Percentiles rank a stretch among this genome's conserved stretches.
Conservation (phyloP, 768 basidiomycete genomes). For the Lyophyllum atratum region DNA sequence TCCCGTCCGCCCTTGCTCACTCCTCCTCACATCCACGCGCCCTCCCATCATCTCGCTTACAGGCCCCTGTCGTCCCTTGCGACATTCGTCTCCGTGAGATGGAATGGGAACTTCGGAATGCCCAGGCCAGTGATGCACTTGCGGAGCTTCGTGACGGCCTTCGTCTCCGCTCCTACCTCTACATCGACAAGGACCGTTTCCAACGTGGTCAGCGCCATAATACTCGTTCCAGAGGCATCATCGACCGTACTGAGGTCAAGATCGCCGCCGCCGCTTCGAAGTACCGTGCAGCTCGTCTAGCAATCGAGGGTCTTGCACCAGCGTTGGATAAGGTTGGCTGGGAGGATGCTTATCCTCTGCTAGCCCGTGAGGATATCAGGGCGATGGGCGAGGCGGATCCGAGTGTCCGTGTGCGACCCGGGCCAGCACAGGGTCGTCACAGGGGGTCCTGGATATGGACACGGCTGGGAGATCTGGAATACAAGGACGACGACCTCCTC, state of each 20-base stretch:
- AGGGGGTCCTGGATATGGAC: slow-evolving; percentile 22
- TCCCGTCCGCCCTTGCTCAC: slow-evolving; percentile 2
- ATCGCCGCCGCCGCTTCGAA: slow-evolving; percentile 2
- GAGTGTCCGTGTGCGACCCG: background rate
- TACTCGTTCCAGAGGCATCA: slow-evolving; percentile 9
- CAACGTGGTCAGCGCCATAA: slow-evolving; percentile 13
- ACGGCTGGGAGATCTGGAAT: slow-evolving; percentile 1
- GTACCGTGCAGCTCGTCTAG: slow-evolving; percentile 7
- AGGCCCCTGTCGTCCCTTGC: background rate
- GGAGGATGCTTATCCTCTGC: slow-evolving; percentile 6
- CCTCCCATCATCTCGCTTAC: no score
- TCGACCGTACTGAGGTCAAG: slow-evolving; percentile 6
- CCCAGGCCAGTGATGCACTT: slow-evolving; percentile 16
- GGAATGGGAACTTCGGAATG: slow-evolving; percentile 11
- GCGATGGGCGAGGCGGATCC: slow-evolving; percentile 2
- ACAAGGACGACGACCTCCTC: no score
- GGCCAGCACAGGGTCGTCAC: slow-evolving; percentile 5
- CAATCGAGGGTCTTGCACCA: slow-evolving; percentile 1
- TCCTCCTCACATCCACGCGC: no score
- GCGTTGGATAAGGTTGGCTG: slow-evolving; percentile 2
- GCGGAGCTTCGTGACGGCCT: slow-evolving; percentile 12
- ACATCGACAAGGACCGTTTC: slow-evolving; percentile 14
- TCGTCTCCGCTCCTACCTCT: slow-evolving; percentile 5
- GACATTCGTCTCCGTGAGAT: background rate
- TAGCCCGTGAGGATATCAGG: slow-evolving; percentile 11